Percentiles rank a stretch among this genome's conserved stretches.
phyloP scores from a whole-genome alignment of 306 rosid genomes.

The apple (Malus domestica) region ASM211411v1 NC_041803.1:37582501-37583000 shows the following conservation, averaged over 20 bases:
- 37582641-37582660: slow-evolving; percentile 87
- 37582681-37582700: slow-evolving; percentile 55
- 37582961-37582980: slow-evolving; percentile 44
- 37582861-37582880: slow-evolving; percentile 14
- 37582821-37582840: slow-evolving; percentile 57
- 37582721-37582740: slow-evolving; percentile 59
- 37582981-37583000: slow-evolving; percentile 47
- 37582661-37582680: slow-evolving; percentile 68
- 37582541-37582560: slow-evolving; percentile 49
- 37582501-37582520: slow-evolving; percentile 24
- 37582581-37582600: slow-evolving; percentile 31
- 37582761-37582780: slow-evolving; percentile 48
- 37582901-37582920: slow-evolving; percentile 52
- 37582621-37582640: slow-evolving; percentile 52
- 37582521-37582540: slow-evolving; percentile 44
- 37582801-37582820: slow-evolving; percentile 34
- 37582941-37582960: slow-evolving; percentile 81
- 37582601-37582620: slow-evolving; percentile 62
- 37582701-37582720: slow-evolving; percentile 86
- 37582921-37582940: slow-evolving; percentile 74
- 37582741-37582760: slow-evolving; percentile 53
- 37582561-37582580: slow-evolving; percentile 28
- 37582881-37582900: slow-evolving; percentile 37
- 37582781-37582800: slow-evolving; percentile 45
- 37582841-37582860: slow-evolving; percentile 48